Base-by-base conservation (phyloP, 441 rosid genomes). In the Brassica balearica region DNA sequence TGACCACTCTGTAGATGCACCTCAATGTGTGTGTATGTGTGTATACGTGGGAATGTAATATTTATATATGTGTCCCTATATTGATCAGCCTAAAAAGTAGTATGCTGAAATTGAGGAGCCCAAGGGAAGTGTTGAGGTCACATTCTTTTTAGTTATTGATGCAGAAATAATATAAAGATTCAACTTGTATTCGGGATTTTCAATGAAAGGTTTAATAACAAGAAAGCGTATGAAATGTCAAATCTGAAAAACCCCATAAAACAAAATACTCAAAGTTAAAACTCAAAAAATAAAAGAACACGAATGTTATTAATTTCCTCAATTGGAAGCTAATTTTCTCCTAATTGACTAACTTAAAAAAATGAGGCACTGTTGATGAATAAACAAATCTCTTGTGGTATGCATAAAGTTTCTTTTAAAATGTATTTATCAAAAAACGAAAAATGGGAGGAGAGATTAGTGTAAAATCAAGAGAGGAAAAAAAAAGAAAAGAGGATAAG, bases 171-270 rank as follows among this genome's bases (percentile, higher is more conserved):
- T 69, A 4, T 43, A 71, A 58, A 43, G 34, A 65, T 69, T 75
- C 27, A 75, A 12, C 11, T 20, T 72, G 59, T 34, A 72, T 75
- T 80, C 58, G 82, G 83, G 77, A 71, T 76, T 80, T 51, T 61
- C 71, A 66, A 66, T 67, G 77, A 76, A 61, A 72, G 14, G 71
- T 71, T 46, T 69, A 75, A 71, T 69, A 75, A 75, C 80, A 80
- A 76, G 83, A 76, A 75, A 72, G 38, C 77, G 65, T 76, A 76
- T 80, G 83, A 80, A 80, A 67, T 51, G 83, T 80, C 80, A 80
- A 76, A 79, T 79, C 71, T 6, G 77, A 76, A 76, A 71, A 75
- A 70, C n/a, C n/a, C 76, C 38, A 27, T n/a, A 79, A 59, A 14
- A 71, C 29, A 63, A n/a, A 67, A 32, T 19, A 72, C 43, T 56